Percentiles rank a stretch among this genome's conserved stretches.
Evolutionary conservation across 345 rosid species (phyloP).

Genomic region (Populus nigra): DNA sequence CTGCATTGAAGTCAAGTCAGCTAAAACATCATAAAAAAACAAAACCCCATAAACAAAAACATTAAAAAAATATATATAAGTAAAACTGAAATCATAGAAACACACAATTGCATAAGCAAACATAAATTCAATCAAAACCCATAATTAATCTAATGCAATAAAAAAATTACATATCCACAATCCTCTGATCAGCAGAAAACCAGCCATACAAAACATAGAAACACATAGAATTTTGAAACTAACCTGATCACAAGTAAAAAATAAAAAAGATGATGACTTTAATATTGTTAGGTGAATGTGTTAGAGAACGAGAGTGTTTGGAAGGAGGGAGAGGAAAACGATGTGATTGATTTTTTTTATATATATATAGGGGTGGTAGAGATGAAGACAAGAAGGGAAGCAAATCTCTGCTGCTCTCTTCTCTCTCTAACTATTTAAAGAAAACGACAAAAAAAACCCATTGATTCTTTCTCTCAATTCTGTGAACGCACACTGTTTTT

Average conservation of each 20-base stretch:
- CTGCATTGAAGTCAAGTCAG: constrained; percentile 2
- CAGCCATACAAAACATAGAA: neutral
- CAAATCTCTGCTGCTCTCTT: neutral
- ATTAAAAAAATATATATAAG: neutral
- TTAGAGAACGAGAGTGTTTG: neutral
- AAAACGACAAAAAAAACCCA: neutral
- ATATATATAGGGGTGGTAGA: neutral
- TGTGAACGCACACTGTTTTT: neutral
- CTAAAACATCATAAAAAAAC: neutral
- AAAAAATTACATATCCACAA: neutral
- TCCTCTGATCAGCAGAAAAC: neutral
- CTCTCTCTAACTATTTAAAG: too few relatives aligned
- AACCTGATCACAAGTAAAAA: neutral
- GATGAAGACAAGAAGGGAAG: neutral
- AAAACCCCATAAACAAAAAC: neutral
- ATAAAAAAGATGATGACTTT: neutral
- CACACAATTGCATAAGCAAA: neutral
- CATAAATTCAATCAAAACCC: neutral
- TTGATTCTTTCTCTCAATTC: neutral
- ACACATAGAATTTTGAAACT: neutral
- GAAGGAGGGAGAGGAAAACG: neutral
- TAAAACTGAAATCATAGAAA: neutral
- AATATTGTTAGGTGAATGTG: neutral
- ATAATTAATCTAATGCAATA: neutral
- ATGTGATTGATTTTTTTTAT: neutral